Conservation (phyloP, 2,329 filamentous ascomycete genomes). For the Cladophialophora psammophila region DNA sequence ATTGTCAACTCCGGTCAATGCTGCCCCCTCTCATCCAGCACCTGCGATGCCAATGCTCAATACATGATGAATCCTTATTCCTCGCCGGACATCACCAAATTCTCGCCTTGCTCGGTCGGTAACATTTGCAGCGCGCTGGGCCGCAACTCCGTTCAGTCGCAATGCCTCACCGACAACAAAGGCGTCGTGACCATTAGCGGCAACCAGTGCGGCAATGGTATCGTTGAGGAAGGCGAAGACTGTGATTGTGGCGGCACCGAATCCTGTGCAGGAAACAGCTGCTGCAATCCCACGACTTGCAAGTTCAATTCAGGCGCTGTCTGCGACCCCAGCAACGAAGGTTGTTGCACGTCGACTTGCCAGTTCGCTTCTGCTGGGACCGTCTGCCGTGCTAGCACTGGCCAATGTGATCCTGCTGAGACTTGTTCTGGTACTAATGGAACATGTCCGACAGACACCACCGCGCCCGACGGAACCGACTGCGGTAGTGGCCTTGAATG, state of each 20-base stretch:
- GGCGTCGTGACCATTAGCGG: slow-evolving; percentile 81
- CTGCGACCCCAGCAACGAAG: slow-evolving; percentile 68
- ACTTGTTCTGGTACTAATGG: slow-evolving; percentile 76
- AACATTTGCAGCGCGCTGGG: slow-evolving; percentile 91
- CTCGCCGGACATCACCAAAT: slow-evolving; percentile 72
- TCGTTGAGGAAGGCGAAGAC: slow-evolving; percentile 91
- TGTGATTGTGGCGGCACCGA: slow-evolving; percentile 88
- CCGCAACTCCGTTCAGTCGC: slow-evolving; percentile 75
- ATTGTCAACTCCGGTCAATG: slow-evolving; percentile 71
- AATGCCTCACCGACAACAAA: slow-evolving; percentile 84
- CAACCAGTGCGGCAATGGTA: slow-evolving; percentile 92
- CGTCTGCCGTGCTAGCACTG: slow-evolving; percentile 80
- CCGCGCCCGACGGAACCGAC: slow-evolving; percentile 70
- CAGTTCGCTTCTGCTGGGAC: slow-evolving; percentile 63
- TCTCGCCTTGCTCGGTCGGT: slow-evolving; percentile 88
- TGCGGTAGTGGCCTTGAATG: slow-evolving; percentile 80
- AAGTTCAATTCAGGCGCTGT: slow-evolving; percentile 77
- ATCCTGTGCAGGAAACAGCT: slow-evolving; percentile 76
- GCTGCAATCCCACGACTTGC: slow-evolving; percentile 87
- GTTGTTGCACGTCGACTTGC: slow-evolving; percentile 52
- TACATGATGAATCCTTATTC: slow-evolving; percentile 99
- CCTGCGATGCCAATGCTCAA: slow-evolving; percentile 76
- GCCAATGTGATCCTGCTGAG: slow-evolving; percentile 85
- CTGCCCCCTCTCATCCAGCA: slow-evolving; percentile 73
- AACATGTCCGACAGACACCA: slow-evolving; percentile 76